These are phyloP conservation scores for Oryza meyeriana DNA, from an alignment of 176 grass and related monocot genomes.

Conservation along the genomic window DNA sequence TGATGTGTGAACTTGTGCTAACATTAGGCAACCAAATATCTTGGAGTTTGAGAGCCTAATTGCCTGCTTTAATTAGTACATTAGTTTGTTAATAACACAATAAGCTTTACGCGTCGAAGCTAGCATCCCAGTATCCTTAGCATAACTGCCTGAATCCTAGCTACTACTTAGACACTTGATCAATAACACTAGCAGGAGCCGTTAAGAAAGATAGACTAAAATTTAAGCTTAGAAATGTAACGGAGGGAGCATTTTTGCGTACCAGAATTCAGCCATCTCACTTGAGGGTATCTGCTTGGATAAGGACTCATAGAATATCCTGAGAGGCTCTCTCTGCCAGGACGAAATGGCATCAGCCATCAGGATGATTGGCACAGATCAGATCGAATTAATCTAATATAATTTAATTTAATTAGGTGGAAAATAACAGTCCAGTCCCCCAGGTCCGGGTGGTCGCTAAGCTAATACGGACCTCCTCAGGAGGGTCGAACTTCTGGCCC, in stretches of 20 bases:
- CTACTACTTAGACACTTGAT: not conserved
- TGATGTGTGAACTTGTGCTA: not conserved
- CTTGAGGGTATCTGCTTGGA: slow-evolving; percentile 90
- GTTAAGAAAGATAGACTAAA: not conserved
- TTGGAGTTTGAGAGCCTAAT: not conserved
- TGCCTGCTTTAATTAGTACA: not conserved
- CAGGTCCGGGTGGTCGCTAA: too few species aligned
- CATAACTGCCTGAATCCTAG: not conserved
- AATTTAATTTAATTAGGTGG: not conserved
- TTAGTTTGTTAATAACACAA: not conserved
- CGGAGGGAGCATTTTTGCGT: not conserved
- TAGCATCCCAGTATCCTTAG: not conserved
- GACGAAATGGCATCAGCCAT: not conserved
- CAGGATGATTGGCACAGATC: not conserved
- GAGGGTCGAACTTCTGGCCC: slow-evolving; percentile 91
- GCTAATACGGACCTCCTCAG: slow-evolving; percentile 65
- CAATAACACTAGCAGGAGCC: not conserved
- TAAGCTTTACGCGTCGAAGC: not conserved
- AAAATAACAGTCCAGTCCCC: not conserved
- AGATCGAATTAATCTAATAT: too few species aligned
- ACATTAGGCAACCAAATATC: not conserved
- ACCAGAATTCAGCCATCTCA: slow-evolving; percentile 97
- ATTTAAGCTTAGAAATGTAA: not conserved
- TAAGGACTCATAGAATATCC: slow-evolving; percentile 94
- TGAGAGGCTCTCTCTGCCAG: slow-evolving; percentile 73